Percentiles rank a stretch among this genome's conserved stretches.
phyloP scores from a whole-genome alignment of 2,329 filamentous ascomycete genomes.

The Cryphonectria radicalis region DNA sequence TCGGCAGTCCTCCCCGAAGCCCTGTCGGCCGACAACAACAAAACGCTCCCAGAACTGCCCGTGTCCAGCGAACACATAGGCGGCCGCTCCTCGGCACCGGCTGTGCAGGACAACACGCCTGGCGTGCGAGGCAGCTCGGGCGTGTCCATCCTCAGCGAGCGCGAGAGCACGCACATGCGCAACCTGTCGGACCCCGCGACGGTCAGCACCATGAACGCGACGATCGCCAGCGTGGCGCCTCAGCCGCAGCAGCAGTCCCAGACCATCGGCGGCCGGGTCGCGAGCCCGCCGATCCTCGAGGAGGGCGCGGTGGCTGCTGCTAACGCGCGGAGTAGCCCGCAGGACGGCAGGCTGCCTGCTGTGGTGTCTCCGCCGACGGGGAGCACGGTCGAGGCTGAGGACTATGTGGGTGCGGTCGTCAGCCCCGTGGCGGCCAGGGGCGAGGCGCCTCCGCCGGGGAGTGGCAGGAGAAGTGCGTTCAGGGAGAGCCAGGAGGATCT shows the following conservation, averaged over 20 bases:
- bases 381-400: slow-evolving; percentile 32
- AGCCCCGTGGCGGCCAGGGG: slow-evolving; percentile 27
- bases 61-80: slow-evolving; percentile 6
- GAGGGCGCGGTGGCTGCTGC: slow-evolving; percentile 18
- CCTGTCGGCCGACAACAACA: slow-evolving; percentile 26
- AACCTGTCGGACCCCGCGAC: slow-evolving; percentile 47
- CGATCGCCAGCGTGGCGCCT: slow-evolving; percentile 19
- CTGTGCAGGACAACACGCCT: background rate
- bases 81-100: background rate
- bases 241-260: background rate
- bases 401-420: slow-evolving; percentile 34
- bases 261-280: slow-evolving; percentile 8
- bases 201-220: slow-evolving; percentile 40
- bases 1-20: slow-evolving; percentile 25
- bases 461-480: slow-evolving; percentile 46
- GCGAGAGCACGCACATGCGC: slow-evolving; percentile 45
- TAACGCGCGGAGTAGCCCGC: slow-evolving; percentile 6
- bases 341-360: slow-evolving; percentile 27
- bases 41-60: slow-evolving; percentile 17
- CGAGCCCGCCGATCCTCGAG: slow-evolving; percentile 18
- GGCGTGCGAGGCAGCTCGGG: slow-evolving; percentile 40
- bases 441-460: slow-evolving; percentile 28
- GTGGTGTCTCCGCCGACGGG: slow-evolving; percentile 37
- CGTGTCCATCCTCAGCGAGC: slow-evolving; percentile 47
- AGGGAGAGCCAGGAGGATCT: slow-evolving; percentile 48